A percentile compares a stretch with the other conserved stretches of the same genome.
Conservation (phyloP, 768 basidiomycete species). For the Kwoniella sp. region DNA sequence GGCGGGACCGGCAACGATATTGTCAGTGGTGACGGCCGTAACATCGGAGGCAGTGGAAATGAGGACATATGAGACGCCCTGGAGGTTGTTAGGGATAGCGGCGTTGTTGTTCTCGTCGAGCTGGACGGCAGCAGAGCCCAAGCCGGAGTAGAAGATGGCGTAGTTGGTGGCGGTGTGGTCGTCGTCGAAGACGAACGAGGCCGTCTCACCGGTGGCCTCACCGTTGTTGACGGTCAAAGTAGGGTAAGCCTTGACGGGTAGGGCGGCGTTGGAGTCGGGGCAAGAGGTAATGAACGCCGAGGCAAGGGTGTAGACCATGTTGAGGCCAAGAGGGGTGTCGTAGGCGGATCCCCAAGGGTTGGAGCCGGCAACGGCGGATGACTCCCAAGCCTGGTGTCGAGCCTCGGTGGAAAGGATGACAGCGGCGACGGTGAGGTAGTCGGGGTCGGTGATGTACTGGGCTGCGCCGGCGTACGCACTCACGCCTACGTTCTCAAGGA, state of each 20-base stretch:
- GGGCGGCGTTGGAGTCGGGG: slow-evolving; percentile 62
- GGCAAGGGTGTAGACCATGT: slow-evolving; percentile 62
- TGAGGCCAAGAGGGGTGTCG: slow-evolving; percentile 61
- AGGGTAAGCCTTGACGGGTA: slow-evolving; percentile 63
- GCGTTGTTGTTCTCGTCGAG: slow-evolving; percentile 37
- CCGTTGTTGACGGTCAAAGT: slow-evolving; percentile 52
- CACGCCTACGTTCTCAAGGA: slow-evolving; percentile 64
- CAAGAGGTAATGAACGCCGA: slow-evolving; percentile 62
- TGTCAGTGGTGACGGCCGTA: slow-evolving; percentile 58
- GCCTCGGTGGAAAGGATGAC: slow-evolving; percentile 67
- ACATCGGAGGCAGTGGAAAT: slow-evolving; percentile 36
- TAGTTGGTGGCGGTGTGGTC: slow-evolving; percentile 47
- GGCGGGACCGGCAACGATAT: slow-evolving; percentile 65
- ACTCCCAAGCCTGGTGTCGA: slow-evolving; percentile 67
- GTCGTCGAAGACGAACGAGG: slow-evolving; percentile 62
- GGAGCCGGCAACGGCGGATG: slow-evolving; percentile 59
- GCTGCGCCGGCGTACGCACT: slow-evolving; percentile 68
- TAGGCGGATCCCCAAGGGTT: slow-evolving; percentile 62
- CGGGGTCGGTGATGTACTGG: slow-evolving; percentile 60
- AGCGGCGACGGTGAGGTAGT: slow-evolving; percentile 61
- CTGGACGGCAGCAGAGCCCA: slow-evolving; percentile 32
- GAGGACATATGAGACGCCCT: slow-evolving; percentile 44
- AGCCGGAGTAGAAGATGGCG: slow-evolving; percentile 46
- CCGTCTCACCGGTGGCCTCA: slow-evolving; percentile 49
- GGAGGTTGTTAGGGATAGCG: slow-evolving; percentile 40